Percentiles rank a stretch among this genome's conserved stretches.
Conservation (phyloP, 2,329 filamentous ascomycete species). For the Cryphonectria parasitica region DNA sequence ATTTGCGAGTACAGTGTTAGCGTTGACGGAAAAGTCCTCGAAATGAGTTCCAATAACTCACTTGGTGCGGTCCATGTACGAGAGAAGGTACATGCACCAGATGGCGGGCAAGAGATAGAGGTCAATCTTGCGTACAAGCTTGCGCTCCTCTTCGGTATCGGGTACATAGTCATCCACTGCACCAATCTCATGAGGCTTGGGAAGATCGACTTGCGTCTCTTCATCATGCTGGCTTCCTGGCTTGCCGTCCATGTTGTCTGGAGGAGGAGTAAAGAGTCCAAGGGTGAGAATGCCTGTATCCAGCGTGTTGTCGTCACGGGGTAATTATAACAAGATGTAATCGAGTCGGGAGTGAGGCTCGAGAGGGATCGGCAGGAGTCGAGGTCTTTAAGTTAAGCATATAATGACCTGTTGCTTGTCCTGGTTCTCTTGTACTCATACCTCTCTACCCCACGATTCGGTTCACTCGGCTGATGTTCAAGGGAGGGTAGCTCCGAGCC, state of each 20-base stretch:
- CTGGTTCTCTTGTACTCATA: not conserved
- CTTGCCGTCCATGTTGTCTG: conserved; percentile 16
- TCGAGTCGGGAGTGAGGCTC: not conserved
- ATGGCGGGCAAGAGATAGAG: conserved; percentile 45
- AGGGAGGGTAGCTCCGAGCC: not conserved
- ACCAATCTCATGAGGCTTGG: conserved; percentile 10
- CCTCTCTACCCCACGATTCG: not conserved
- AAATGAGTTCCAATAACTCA: conserved; percentile 34
- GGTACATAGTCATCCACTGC: conserved; percentile 16
- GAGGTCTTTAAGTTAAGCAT: not conserved
- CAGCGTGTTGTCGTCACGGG: not conserved
- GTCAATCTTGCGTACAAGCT: conserved; percentile 42
- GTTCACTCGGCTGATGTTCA: not conserved
- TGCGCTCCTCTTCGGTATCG: conserved; percentile 23
- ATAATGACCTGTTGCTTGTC: not conserved
- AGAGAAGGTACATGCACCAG: conserved; percentile 46
- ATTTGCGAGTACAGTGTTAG: not conserved
- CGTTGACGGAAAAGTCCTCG: too few relatives aligned
- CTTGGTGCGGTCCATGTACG: conserved; percentile 50
- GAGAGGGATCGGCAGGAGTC: not conserved
- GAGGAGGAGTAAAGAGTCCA: not conserved
- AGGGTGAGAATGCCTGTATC: not conserved
- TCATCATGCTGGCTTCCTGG: conserved; percentile 14
- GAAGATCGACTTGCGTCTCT: conserved; percentile 9
- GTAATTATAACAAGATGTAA: not conserved